Percentiles rank a stretch among this genome's conserved stretches.
Conservation (phyloP, 768 basidiomycete species). For the Tricholoma sp. region DNA sequence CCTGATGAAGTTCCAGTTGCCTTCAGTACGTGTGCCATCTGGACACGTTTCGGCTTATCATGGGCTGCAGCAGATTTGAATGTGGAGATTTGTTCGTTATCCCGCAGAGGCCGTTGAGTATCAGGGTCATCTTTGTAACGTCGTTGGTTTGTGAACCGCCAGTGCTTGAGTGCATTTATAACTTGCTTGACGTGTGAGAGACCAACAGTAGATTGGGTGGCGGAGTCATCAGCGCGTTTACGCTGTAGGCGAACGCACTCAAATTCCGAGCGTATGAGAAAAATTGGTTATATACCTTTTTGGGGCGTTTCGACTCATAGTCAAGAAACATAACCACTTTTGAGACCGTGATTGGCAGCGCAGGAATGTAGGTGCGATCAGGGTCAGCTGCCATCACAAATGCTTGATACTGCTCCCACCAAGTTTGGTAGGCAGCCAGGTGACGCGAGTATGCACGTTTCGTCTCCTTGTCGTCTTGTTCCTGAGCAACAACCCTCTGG, state of each 20-base stretch:
- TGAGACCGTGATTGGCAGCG: too few relatives aligned
- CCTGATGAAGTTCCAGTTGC: too few relatives aligned
- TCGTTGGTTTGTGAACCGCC: slow-evolving; percentile 6
- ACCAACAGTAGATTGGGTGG: neutral
- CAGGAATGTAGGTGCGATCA: too few relatives aligned
- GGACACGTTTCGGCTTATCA: slow-evolving; percentile 14
- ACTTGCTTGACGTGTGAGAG: slow-evolving; percentile 17
- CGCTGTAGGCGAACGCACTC: neutral
- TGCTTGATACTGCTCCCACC: too few relatives aligned
- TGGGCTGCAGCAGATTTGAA: neutral
- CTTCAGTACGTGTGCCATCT: slow-evolving; percentile 3
- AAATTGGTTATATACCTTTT: neutral
- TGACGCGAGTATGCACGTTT: too few relatives aligned
- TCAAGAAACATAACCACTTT: neutral
- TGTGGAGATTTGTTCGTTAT: neutral
- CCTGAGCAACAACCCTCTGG: too few relatives aligned
- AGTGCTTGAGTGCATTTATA: slow-evolving; percentile 25
- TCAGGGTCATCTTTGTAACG: slow-evolving; percentile 10
- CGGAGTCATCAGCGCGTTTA: neutral
- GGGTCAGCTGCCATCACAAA: too few relatives aligned
- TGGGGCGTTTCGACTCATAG: neutral
- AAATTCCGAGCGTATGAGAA: neutral
- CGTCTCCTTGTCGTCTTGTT: too few relatives aligned
- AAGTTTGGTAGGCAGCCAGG: too few relatives aligned
- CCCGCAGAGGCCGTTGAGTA: slow-evolving; percentile 9